Percentiles rank a stretch among this genome's conserved stretches.
Conservation (phyloP, 805 yeast genomes). For the Hanseniaspora lindneri region DNA sequence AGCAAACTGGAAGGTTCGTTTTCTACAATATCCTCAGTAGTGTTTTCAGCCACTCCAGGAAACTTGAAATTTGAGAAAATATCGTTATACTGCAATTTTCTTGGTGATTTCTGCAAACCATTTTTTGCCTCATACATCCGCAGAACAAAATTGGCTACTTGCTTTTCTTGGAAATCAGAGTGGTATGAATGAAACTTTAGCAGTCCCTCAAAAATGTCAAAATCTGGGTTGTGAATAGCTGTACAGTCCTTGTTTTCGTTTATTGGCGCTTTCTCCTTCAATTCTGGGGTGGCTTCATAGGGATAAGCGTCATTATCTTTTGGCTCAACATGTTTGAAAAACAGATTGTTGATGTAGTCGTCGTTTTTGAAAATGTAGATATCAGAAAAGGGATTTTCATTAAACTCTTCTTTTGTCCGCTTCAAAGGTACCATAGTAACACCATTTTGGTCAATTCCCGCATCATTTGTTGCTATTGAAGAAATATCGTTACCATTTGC, state of each 20-base stretch:
- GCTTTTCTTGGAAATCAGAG: constrained; percentile 1
- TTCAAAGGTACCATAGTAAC: background rate
- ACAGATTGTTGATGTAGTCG: constrained; percentile 2
- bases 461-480: background rate
- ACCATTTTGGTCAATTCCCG: background rate
- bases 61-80: background rate
- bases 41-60: constrained; percentile 9
- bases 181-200: background rate
- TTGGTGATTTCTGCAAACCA: background rate
- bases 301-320: too few species aligned
- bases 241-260: too few species aligned
- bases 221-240: background rate
- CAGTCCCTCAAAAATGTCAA: background rate
- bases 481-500: background rate
- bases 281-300: too few species aligned
- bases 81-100: background rate
- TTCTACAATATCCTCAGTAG: constrained; percentile 25
- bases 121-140: background rate
- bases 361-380: constrained; percentile 12
- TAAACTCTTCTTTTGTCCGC: background rate
- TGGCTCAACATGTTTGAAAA: constrained; percentile 1
- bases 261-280: too few species aligned
- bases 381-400: constrained; percentile 1
- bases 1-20: constrained; percentile 23
- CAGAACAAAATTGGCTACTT: constrained; percentile 1